Percentiles rank a stretch among this genome's conserved stretches.
phyloP scores from a whole-genome alignment of 2,329 filamentous ascomycete genomes.

The Phoma herbarum region DNA sequence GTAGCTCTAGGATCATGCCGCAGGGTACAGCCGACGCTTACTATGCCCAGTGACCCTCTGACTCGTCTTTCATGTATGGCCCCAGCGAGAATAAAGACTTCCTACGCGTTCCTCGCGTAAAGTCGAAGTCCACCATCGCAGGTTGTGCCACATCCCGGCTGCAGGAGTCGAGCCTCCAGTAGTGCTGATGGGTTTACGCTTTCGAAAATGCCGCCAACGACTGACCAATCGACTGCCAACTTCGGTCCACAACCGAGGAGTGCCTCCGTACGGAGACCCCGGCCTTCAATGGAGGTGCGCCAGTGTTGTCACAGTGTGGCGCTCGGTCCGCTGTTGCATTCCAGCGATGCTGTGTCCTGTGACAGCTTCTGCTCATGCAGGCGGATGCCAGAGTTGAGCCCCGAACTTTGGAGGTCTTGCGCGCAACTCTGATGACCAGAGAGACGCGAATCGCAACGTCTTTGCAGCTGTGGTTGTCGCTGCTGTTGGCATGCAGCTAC shows the following conservation, averaged over 20 bases:
- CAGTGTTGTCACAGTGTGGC: background rate
- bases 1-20: background rate
- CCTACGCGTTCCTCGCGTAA: background rate
- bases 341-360: constrained; percentile 1
- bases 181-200: constrained; percentile 13
- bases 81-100: background rate
- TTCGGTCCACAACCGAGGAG: constrained; percentile 14
- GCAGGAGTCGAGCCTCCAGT: constrained; percentile 7
- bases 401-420: background rate
- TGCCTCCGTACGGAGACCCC: background rate
- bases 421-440: background rate
- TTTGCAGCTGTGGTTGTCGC: background rate
- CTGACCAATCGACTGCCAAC: constrained; percentile 7
- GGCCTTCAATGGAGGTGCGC: background rate
- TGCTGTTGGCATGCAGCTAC: constrained; percentile 6
- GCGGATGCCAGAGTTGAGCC: background rate
- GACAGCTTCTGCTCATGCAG: constrained; percentile 2
- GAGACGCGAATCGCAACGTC: background rate
- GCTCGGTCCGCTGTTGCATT: constrained; percentile 4
- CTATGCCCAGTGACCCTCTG: background rate
- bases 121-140: background rate
- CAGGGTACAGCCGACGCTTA: constrained; percentile 1
- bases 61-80: background rate
- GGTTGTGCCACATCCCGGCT: constrained; percentile 1
- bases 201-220: background rate